Percentiles rank a stretch among this genome's conserved stretches.
phyloP scores from a whole-genome alignment of 192 early-diverging fungal species.

The Tieghemiomyces parasiticus region DNA sequence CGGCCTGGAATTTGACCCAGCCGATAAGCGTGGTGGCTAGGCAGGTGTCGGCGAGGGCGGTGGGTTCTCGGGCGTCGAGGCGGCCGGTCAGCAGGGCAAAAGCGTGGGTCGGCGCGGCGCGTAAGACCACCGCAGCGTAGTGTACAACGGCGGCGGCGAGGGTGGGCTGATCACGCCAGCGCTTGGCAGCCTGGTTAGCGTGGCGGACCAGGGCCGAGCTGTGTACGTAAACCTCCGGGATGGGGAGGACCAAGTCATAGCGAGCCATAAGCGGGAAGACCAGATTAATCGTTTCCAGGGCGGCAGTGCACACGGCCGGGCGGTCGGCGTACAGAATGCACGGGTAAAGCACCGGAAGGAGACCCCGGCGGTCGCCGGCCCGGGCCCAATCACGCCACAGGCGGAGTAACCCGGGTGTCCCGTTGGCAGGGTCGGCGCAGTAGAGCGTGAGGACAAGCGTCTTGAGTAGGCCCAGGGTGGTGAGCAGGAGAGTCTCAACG shows the following conservation, averaged over 20 bases:
- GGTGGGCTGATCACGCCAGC: too few relatives aligned
- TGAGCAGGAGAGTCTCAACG: neutral
- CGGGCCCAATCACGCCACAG: constrained; percentile 5
- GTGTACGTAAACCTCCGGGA: too few relatives aligned
- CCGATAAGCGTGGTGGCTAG: neutral
- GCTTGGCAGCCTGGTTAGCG: too few relatives aligned
- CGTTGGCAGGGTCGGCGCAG: neutral
- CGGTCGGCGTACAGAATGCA: neutral
- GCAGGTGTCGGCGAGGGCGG: neutral
- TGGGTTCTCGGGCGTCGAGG: too few relatives aligned
- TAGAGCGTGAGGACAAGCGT: constrained; percentile 5
- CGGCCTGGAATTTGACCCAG: neutral
- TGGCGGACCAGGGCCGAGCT: too few relatives aligned
- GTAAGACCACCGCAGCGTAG: too few relatives aligned
- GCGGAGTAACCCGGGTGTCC: neutral
- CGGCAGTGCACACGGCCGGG: neutral
- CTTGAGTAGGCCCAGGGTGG: neutral
- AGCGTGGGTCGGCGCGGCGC: neutral
- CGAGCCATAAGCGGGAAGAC: neutral
- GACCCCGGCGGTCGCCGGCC: neutral
- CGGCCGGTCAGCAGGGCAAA: neutral
- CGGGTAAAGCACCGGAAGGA: constrained; percentile 4
- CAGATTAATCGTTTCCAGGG: neutral
- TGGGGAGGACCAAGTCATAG: neutral
- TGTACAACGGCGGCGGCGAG: too few relatives aligned